Evolutionary conservation across 129 eudicot species (phyloP).

Genomic region (Oenanthe sinensis): DNA sequence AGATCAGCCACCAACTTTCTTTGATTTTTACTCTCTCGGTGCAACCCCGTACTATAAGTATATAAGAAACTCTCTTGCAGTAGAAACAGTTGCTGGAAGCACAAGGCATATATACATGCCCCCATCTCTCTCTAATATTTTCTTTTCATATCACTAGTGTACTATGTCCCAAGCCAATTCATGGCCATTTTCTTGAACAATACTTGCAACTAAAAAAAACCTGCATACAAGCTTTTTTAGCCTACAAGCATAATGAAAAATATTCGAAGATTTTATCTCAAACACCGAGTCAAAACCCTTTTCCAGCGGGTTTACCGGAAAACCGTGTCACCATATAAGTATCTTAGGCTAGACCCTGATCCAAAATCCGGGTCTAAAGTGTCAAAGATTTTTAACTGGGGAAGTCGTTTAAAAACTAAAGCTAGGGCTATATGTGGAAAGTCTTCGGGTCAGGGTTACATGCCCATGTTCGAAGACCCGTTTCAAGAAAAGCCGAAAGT

Average conservation of each 20-base stretch:
- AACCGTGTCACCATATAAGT: conserved; percentile 10
- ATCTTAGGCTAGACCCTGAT: conserved; percentile 26
- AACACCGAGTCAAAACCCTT: conserved; percentile 36
- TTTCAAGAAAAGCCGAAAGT: conserved; percentile 20
- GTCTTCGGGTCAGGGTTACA: conserved; percentile 25
- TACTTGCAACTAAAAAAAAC: conserved; percentile 12
- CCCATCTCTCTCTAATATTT: conserved; percentile 54
- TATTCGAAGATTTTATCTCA: conserved; percentile 52
- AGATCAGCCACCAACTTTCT: neutral
- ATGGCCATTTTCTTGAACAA: conserved; percentile 63
- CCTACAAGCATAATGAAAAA: conserved; percentile 31
- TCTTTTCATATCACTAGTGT: conserved; percentile 38
- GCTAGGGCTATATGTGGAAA: conserved; percentile 37
- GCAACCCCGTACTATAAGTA: neutral
- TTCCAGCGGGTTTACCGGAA: conserved; percentile 38
- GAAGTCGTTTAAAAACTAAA: conserved; percentile 34
- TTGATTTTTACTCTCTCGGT: neutral
- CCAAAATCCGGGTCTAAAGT: neutral
- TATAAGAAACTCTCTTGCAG: conserved; percentile 13
- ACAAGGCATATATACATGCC: conserved; percentile 50
- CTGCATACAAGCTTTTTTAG: neutral
- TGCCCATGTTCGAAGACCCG: conserved; percentile 28
- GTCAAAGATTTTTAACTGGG: conserved; percentile 39
- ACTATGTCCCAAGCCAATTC: conserved; percentile 65
- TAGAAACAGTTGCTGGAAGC: neutral